Base-by-base conservation (phyloP, 108 stramenopile genomes). In the Skeletonema menzelii region DNA sequence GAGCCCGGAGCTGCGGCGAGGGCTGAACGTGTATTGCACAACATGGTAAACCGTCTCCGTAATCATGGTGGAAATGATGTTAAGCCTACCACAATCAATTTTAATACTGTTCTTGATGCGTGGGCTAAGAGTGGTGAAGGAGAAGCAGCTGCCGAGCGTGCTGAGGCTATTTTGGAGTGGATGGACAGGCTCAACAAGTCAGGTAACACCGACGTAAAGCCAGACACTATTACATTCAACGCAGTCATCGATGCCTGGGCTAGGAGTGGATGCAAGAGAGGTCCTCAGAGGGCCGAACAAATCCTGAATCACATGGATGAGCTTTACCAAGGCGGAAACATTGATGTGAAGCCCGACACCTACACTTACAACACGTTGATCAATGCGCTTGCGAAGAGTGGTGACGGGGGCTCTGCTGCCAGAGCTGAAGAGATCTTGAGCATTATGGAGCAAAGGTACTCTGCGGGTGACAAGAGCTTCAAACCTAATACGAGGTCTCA, bases 261-360 rank as follows among this genome's bases (percentile, higher is more conserved):
- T 19, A 72, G 89, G 14, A 87, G 88, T 30, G 91, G 91, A 46
- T 87, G 88, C 63, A 81, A 88, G 37, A 82, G 88, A 65, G 93
- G 90, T 5, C 89, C 93, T 27, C 84, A 86, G 31, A 82, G 93
- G 7, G 93, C 93, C 0, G 90, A 95, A 49, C 91, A 92, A 62
- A 91, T 95, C 68, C 82, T 95, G 14, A 88, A 92, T 65, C 94
- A 91, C 70, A 95, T 95, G 94, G 89, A 91, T 63, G 91, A 92
- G 60, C 86, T 95, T 20, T 90, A 89, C 63, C 85, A 85, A 27
- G 79, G 88, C 26, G 91, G 91, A 2, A 90, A 95, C 73, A 72
- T 79, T 47, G 90, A 87, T 15, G 91, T 92, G 12, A 91, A 91
- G 70, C 94, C 94, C 4, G 94, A 95, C 63, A 89, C 86, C 2